These are phyloP conservation scores for Dendrobium chrysotoxum DNA, from an alignment of 106 monocot genomes.

Conservation along the genomic window DNA sequence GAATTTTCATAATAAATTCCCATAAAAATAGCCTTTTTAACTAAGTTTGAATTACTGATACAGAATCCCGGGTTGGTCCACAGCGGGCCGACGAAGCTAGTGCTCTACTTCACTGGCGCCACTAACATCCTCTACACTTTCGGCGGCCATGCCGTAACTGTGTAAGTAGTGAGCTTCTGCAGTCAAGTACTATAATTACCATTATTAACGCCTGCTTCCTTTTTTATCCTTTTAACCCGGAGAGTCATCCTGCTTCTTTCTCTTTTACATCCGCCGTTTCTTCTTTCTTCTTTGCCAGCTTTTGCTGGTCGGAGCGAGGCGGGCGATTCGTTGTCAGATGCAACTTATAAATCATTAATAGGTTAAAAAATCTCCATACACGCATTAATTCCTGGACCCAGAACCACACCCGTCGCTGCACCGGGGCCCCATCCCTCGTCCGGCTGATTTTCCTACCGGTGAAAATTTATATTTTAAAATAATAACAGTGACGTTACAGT, in stretches of 20 bases:
- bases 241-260: background rate
- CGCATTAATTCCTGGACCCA: conserved; percentile 6
- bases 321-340: background rate
- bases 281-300: background rate
- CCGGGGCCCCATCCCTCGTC: background rate
- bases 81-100: conserved; percentile 56
- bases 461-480: background rate
- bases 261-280: background rate
- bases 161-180: conserved; percentile 32
- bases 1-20: background rate
- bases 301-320: background rate
- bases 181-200: background rate
- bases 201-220: background rate
- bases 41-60: background rate
- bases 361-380: background rate
- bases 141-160: conserved; percentile 91
- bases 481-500: no score
- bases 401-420: background rate
- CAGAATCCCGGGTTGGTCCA: conserved; percentile 50
- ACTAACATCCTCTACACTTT: conserved; percentile 95
- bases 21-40: background rate
- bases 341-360: background rate
- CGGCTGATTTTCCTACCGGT: background rate
- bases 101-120: conserved; percentile 94
- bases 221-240: background rate